A percentile compares a stretch with the other conserved stretches of the same genome.
phyloP scores from a whole-genome alignment of 805 yeast species.

The Pichia kluyveri region DNA sequence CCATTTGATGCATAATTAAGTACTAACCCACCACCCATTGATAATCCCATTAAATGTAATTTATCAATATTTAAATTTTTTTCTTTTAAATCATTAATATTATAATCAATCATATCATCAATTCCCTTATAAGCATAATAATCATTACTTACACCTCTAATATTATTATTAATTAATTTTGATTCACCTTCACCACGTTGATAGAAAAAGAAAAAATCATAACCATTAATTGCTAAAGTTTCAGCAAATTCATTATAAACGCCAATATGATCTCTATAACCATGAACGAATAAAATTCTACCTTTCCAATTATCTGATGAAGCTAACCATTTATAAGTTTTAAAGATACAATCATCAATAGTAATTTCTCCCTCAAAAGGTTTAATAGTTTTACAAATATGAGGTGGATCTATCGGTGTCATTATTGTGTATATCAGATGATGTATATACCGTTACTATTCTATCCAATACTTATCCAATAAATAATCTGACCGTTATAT shows the following conservation, averaged over 20 bases:
- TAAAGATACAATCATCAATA: slow-evolving; percentile 16
- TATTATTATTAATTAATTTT: slow-evolving; percentile 35
- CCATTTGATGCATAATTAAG: slow-evolving; percentile 57
- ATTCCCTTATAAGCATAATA: slow-evolving; percentile 47
- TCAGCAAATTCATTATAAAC: slow-evolving; percentile 48
- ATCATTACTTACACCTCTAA: slow-evolving; percentile 53
- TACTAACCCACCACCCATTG: slow-evolving; percentile 76
- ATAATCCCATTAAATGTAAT: slow-evolving; percentile 54
- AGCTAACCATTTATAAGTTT: not conserved
- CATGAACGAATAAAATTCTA: slow-evolving; percentile 56
- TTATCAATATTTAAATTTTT: slow-evolving; percentile 24
- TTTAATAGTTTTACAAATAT: slow-evolving; percentile 4
- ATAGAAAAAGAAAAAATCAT: slow-evolving; percentile 59
- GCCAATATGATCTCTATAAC: slow-evolving; percentile 53
- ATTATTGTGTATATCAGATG: no score
- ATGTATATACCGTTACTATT: no score
- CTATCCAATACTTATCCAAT: no score
- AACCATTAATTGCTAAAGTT: slow-evolving; percentile 44
- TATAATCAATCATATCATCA: slow-evolving; percentile 43
- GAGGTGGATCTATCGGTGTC: slow-evolving; percentile 2
- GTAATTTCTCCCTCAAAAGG: slow-evolving; percentile 6
- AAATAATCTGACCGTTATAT: no score
- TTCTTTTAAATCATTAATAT: slow-evolving; percentile 27
- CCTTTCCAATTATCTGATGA: slow-evolving; percentile 31
- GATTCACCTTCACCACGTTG: slow-evolving; percentile 74